Conservation (phyloP, 495 filamentous ascomycete species). For the Bacidia gigantensis region DNA sequence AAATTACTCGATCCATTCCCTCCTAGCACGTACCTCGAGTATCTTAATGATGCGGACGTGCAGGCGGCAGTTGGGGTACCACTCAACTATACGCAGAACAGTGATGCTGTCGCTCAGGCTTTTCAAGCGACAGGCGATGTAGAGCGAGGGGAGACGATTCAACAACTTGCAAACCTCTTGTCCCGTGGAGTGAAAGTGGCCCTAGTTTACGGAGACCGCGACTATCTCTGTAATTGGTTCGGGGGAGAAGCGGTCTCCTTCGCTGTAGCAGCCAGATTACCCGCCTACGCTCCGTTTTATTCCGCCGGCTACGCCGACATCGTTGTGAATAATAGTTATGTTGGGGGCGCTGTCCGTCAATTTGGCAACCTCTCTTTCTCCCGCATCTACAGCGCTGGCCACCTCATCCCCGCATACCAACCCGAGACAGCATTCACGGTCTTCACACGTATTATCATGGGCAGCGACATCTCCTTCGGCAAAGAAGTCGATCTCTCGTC, state of each 20-base stretch:
- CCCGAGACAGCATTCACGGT: constrained; percentile 24
- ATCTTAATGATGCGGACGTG: constrained; percentile 20
- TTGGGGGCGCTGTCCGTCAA: constrained; percentile 36
- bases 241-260: constrained; percentile 30
- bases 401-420: constrained; percentile 35
- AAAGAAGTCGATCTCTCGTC: constrained; percentile 30
- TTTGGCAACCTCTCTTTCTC: constrained; percentile 37
- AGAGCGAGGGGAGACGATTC: constrained; percentile 32
- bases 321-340: constrained; percentile 35
- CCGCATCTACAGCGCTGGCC: constrained; percentile 37
- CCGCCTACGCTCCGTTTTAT: constrained; percentile 26
- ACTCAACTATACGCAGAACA: constrained; percentile 19
- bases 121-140: constrained; percentile 32
- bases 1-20: constrained; percentile 19
- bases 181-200: constrained; percentile 30
- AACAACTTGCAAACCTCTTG: constrained; percentile 39
- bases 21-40: constrained; percentile 21
- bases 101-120: constrained; percentile 11
- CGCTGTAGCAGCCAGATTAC: constrained; percentile 21
- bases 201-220: constrained; percentile 33
- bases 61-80: constrained; percentile 19
- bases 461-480: constrained; percentile 28
- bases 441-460: constrained; percentile 20
- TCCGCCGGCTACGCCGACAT: constrained; percentile 40
- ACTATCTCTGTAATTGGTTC: constrained; percentile 57